Conservation (phyloP, 352 stramenopile genomes). For the Achlya hypogyna region DNA sequence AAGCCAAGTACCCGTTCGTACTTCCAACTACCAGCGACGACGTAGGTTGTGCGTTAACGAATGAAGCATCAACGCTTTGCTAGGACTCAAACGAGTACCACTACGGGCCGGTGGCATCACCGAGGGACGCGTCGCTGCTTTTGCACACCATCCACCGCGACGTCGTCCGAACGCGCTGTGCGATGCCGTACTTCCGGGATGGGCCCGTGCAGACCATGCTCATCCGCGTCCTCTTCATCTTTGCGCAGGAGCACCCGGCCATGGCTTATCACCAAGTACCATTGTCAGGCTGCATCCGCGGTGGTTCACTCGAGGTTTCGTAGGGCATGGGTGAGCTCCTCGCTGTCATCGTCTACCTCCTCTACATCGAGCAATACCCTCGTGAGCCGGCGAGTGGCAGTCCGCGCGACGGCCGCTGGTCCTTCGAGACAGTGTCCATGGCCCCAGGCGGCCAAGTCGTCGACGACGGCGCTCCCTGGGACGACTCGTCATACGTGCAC, state of each 20-base stretch:
- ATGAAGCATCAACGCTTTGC: neutral
- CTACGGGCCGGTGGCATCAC: neutral
- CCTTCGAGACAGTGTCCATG: neutral
- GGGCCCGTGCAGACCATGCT: conserved; percentile 40
- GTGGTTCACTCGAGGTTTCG: neutral
- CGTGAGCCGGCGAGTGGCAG: neutral
- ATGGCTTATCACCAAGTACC: conserved; percentile 63
- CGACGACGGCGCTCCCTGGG: conserved; percentile 29
- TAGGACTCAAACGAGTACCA: neutral
- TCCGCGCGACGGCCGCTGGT: conserved; percentile 4
- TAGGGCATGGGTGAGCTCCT: conserved; percentile 72
- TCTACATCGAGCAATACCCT: conserved; percentile 62
- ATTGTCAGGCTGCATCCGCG: neutral
- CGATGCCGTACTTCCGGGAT: conserved; percentile 53
- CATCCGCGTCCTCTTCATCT: conserved; percentile 60
- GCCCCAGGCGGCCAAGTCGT: conserved; percentile 16
- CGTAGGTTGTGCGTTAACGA: neutral
- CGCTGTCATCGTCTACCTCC: conserved; percentile 54
- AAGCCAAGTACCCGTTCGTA: conserved; percentile 24
- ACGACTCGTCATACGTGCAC: conserved; percentile 60
- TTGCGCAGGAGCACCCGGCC: conserved; percentile 48
- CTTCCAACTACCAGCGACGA: neutral
- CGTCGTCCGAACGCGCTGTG: conserved; percentile 45
- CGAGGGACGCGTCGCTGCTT: conserved; percentile 17
- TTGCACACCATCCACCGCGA: conserved; percentile 69